phyloP scores from a whole-genome alignment of 2,329 filamentous ascomycete genomes.

The Didymosphaeria variabile region DNA sequence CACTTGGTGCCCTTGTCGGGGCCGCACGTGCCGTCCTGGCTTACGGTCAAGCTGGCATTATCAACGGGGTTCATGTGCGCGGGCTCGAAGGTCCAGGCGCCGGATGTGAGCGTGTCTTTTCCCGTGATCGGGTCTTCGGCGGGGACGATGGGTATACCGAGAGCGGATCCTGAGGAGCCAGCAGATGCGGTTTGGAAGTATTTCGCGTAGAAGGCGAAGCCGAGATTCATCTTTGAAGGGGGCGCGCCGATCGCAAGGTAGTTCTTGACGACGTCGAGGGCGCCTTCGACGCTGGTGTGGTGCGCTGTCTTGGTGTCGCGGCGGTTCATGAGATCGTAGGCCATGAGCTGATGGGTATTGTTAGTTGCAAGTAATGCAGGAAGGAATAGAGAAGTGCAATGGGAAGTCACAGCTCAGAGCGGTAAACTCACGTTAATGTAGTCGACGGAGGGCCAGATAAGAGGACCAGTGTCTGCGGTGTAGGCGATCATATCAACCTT shows the following conservation, averaged over 20 bases:
- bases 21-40: conserved; percentile 44
- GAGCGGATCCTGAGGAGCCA: conserved; percentile 55
- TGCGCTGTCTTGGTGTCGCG: conserved; percentile 71
- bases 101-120: conserved; percentile 65
- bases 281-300: conserved; percentile 69
- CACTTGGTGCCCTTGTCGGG: conserved; percentile 39
- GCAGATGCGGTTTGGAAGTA: conserved; percentile 65
- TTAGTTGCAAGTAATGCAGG: not conserved
- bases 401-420: not conserved
- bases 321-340: conserved; percentile 76
- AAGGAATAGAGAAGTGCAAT: not conserved
- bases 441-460: conserved; percentile 69
- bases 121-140: conserved; percentile 70
- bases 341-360: conserved; percentile 62
- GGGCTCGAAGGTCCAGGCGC: conserved; percentile 62
- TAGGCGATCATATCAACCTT: conserved; percentile 74
- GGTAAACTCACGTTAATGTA: conserved; percentile 63
- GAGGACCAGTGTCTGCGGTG: conserved; percentile 63
- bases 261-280: conserved; percentile 63
- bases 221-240: conserved; percentile 67
- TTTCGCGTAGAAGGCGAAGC: conserved; percentile 75
- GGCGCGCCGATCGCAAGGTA: conserved; percentile 68
- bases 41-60: conserved; percentile 20
- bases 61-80: conserved; percentile 36
- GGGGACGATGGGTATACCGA: conserved; percentile 67